These are phyloP conservation scores for Logfia minima DNA, from an alignment of 129 eudicot genomes.

Conservation along the genomic window DNA sequence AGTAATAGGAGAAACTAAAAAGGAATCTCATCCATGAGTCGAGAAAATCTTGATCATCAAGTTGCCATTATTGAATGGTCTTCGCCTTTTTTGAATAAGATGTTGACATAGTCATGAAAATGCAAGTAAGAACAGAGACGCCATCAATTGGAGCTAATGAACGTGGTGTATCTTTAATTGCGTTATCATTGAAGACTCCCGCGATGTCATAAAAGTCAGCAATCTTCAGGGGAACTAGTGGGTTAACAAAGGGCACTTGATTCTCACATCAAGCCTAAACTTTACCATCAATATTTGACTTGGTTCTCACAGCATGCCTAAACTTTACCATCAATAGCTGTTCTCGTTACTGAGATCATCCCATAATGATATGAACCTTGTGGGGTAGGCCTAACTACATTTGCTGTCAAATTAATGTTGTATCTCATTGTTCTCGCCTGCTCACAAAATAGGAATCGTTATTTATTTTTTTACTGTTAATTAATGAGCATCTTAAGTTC, in stretches of 20 bases:
- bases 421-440: too few species aligned
- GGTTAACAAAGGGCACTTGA: constrained; percentile 51
- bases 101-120: constrained; percentile 66
- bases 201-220: constrained; percentile 66
- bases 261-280: too few species aligned
- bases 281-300: too few species aligned
- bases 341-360: too few species aligned
- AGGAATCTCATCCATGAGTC: constrained; percentile 58
- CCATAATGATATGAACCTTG: too few species aligned
- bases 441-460: too few species aligned
- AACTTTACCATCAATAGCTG: too few species aligned
- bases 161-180: constrained; percentile 45
- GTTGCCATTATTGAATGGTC: constrained; percentile 72
- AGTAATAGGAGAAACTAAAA: background rate
- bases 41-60: constrained; percentile 75
- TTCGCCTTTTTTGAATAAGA: constrained; percentile 72
- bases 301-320: too few species aligned
- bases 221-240: constrained; percentile 47
- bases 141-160: constrained; percentile 43
- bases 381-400: too few species aligned
- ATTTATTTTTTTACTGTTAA: too few species aligned
- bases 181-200: constrained; percentile 53
- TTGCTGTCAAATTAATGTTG: too few species aligned
- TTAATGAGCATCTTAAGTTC: too few species aligned
- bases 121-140: constrained; percentile 40